These are phyloP conservation scores for Fragaria vesca DNA, from an alignment of 306 rosid species.

Conservation along the genomic window DNA sequence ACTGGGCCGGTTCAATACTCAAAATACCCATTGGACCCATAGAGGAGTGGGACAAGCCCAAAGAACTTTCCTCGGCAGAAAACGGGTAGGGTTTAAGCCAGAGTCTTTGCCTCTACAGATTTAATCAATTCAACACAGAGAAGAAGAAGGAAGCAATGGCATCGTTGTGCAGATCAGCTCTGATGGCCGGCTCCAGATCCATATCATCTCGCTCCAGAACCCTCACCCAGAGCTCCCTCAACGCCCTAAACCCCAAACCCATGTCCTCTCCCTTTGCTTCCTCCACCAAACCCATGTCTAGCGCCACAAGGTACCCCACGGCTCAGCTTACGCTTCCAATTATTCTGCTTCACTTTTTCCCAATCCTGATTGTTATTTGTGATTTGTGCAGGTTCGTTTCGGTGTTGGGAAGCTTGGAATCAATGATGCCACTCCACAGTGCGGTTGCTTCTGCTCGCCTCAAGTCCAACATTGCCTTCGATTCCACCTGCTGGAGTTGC, in stretches of 20 bases:
- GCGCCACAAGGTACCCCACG: slow-evolving; percentile 49
- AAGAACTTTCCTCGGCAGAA: no score
- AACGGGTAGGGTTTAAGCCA: no score
- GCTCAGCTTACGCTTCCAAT: background rate
- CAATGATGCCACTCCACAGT: slow-evolving; percentile 86
- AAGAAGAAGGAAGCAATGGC: slow-evolving; percentile 39
- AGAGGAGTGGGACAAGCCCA: no score
- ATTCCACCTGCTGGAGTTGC: slow-evolving; percentile 78
- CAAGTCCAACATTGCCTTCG: slow-evolving; percentile 69
- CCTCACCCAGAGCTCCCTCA: slow-evolving; percentile 37
- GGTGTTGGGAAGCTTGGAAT: slow-evolving; percentile 59
- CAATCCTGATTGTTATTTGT: background rate
- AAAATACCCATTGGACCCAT: no score
- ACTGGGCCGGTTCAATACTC: no score
- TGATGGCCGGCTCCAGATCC: slow-evolving; percentile 52
- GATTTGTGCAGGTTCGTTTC: slow-evolving; percentile 51
- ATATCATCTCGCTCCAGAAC: slow-evolving; percentile 47
- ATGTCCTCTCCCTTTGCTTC: slow-evolving; percentile 43
- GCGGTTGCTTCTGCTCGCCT: slow-evolving; percentile 85
- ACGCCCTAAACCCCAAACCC: slow-evolving; percentile 30
- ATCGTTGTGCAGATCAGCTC: slow-evolving; percentile 64
- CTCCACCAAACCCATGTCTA: slow-evolving; percentile 36
- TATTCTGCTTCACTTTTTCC: background rate
- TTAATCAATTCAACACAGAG: no score
- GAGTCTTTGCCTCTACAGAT: no score